Base-by-base conservation (phyloP, 2,329 filamentous ascomycete species). In the Pseudogymnoascus verrucosus region DNA sequence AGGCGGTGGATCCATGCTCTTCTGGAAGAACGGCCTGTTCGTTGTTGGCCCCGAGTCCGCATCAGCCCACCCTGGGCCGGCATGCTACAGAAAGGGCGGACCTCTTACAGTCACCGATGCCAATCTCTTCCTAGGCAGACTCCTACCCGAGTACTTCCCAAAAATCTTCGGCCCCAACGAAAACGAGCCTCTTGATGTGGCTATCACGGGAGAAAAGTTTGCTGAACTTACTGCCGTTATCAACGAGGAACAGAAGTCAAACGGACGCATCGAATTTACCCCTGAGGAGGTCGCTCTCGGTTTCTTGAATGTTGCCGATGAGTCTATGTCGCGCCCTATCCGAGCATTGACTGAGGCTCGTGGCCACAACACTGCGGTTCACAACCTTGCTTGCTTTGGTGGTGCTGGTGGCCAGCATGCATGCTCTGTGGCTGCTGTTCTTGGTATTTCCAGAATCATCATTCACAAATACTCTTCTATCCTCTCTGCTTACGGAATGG, bases 141-240 rank as follows among this genome's bases (percentile, higher is more conserved):
- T 97, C 4, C 77, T 96, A 1, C 91, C 93, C 0, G 90, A 95
- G 65, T 95, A 93, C 78, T 96, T 96, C 72, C 92, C 92, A 0
- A 93, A 93, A 73, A 96, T 97, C 64, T 96, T 97, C 69, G 93
- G 93, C 54, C 88, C 90, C 72, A 89, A 92, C 39, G 93, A 97
- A 73, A 82, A 96, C 62, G 84, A 93, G 72, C 86, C 87, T 0
- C 77, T 97, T 1, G 92, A 96, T 71, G 78, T 83, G 1, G 84
- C 89, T 60, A 89, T 89, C 0, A 95, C 90, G 68, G 83, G 85
- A 71, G 85, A 83, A 68, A 82, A 89, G 0, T 90, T 97, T 67
- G 82, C 88, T 65, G 85, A 91, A 67, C 78, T 97, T 10, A 86
- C 91, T 0, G 81, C 88, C 36, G 82, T 90, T 69, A 89, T 96